Percentiles rank a stretch among this genome's conserved stretches.
These are phyloP conservation scores for Geranomyces variabilis DNA, from an alignment of 192 early-diverging fungal genomes.

Conservation along the genomic window DNA sequence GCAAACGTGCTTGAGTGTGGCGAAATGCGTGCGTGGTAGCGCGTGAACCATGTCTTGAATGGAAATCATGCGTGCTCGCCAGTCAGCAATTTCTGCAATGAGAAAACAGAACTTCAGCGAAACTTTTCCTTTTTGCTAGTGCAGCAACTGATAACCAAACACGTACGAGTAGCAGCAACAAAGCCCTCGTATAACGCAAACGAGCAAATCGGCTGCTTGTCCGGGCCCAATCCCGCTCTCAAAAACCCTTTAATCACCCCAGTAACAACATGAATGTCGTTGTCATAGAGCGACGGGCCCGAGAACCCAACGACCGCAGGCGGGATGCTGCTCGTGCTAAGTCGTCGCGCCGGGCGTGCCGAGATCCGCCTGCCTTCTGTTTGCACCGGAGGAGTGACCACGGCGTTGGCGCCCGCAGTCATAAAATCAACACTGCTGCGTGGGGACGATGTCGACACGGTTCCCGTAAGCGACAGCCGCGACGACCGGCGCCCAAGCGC, in stretches of 20 bases:
- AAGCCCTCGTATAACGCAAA: slow-evolving; percentile 54
- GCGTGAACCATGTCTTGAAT: slow-evolving; percentile 58
- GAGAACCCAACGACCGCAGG: slow-evolving; percentile 21
- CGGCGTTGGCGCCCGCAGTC: not conserved
- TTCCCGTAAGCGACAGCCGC: slow-evolving; percentile 47
- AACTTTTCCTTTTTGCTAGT: not conserved
- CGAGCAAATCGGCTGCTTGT: slow-evolving; percentile 49
- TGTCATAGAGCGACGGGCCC: slow-evolving; percentile 51
- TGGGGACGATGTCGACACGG: slow-evolving; percentile 33
- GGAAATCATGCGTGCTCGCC: slow-evolving; percentile 54
- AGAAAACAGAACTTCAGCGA: not conserved
- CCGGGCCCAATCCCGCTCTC: slow-evolving; percentile 49
- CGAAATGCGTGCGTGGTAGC: slow-evolving; percentile 50
- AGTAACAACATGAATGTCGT: slow-evolving; percentile 60
- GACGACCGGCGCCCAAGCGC: slow-evolving; percentile 39
- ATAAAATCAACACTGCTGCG: slow-evolving; percentile 23
- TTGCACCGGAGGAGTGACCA: not conserved
- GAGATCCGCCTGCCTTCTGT: slow-evolving; percentile 13
- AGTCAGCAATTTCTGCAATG: slow-evolving; percentile 48
- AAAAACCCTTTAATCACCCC: slow-evolving; percentile 54
- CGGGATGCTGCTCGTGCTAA: slow-evolving; percentile 27
- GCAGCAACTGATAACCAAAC: not conserved
- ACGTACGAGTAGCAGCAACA: slow-evolving; percentile 52
- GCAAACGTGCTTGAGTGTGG: slow-evolving; percentile 52
- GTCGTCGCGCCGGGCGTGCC: slow-evolving; percentile 3